Conservation (phyloP, 495 filamentous ascomycete genomes). For the Echria macrotheca region DNA sequence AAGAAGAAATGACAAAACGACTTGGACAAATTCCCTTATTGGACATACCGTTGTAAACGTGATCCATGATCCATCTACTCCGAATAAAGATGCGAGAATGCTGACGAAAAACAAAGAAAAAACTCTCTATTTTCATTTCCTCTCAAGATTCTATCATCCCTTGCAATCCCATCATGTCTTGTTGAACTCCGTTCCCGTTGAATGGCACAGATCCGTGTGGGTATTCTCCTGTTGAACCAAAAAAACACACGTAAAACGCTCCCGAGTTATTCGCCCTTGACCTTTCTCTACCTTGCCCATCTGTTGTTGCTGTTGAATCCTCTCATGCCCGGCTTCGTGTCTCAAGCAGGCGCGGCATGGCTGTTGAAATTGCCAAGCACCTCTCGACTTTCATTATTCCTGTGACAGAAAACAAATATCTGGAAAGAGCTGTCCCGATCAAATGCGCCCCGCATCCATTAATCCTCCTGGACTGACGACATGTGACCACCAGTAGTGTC, state of each 20-base stretch:
- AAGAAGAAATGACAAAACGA: no score
- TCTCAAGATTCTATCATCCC: no score
- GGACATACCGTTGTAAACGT: no score
- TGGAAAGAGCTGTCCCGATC: no score
- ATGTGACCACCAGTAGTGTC: slow-evolving; percentile 38
- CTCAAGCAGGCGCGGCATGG: neutral
- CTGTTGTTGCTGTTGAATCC: slow-evolving; percentile 1
- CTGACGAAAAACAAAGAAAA: neutral
- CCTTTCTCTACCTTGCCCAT: neutral
- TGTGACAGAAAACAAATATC: no score
- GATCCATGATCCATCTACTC: no score
- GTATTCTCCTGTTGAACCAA: slow-evolving; percentile 11
- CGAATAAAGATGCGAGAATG: neutral
- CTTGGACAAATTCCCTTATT: no score
- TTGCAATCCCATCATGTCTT: neutral
- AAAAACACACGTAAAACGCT: neutral
- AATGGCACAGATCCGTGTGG: neutral
- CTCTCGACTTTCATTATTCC: no score
- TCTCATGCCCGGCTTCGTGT: no score
- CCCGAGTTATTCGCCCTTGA: neutral
- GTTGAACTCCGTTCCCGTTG: slow-evolving; percentile 12
- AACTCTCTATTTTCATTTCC: slow-evolving; percentile 1
- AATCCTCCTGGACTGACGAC: slow-evolving; percentile 20
- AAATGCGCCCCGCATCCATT: no score
- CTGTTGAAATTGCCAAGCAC: neutral